Evolutionary conservation across 129 eudicot genomes (phyloP), one percentile per base, ranked within the genome.

Genomic region (Scalesia atractyloides): DNA sequence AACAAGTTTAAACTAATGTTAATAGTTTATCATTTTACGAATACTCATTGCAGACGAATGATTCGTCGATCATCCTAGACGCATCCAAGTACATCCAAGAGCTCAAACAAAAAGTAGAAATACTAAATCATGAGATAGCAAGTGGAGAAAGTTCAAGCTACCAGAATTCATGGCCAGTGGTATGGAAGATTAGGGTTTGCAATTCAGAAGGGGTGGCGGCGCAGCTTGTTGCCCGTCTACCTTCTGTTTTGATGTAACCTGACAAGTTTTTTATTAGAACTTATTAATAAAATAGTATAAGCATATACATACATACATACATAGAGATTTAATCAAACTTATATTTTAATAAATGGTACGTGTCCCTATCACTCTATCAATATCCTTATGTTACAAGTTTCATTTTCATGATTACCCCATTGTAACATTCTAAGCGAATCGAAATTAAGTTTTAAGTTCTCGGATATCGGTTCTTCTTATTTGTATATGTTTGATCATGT

Each of bases 11-110:
- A 51, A 51, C 58, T 51, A 0, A n/a, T n/a, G 22, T 7, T 51
- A 22, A n/a, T 51, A n/a, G 34, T 64, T 43, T 13, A 48, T 39
- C 46, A 24, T 36, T 12, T 22, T 57, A 30, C 20, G 48, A 18
- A 30, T 61, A 11, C 58, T 17, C 24, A 24, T 74, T 73, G 73
- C 97, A 95, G 99, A 76, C 83, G 64, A 86, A 77, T 44, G 85
- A 90, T 18, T 73, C 86, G 41, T 88, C 97, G 36, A 95, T 95
- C 86, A 80, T 95, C 64, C 80, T 73, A 58, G 97, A 95, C 65
- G 99, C 99, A 34, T 82, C 99, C 65, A 90, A 85, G 72, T 95
- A 95, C 76, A 95, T 95, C 49, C 77, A 83, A 77, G 96, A 88
- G 62, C 83, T 95, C 36, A 88, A 90, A 68, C 80, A 83, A 34